A percentile compares a stretch with the other conserved stretches of the same genome.
phyloP scores from a whole-genome alignment of 495 filamentous ascomycete genomes.

The Tuber melanosporum region DNA sequence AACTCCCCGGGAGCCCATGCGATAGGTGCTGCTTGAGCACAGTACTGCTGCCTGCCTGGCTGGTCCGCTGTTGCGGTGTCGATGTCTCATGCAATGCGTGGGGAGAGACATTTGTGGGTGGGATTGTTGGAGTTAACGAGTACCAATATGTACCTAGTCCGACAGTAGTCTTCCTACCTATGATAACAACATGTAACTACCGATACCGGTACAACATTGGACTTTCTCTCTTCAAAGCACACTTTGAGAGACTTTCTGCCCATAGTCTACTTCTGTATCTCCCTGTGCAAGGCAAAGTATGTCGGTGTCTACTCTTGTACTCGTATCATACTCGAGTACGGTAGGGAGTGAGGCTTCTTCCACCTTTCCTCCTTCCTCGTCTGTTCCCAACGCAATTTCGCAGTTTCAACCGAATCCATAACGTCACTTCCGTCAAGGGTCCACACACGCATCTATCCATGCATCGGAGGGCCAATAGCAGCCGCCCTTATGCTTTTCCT shows the following conservation, averaged over 20 bases:
- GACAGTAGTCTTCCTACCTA: background rate
- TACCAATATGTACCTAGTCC: background rate
- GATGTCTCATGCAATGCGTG: slow-evolving; percentile 28
- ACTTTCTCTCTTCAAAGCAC: background rate
- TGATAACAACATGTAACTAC: background rate
- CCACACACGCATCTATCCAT: slow-evolving; percentile 29
- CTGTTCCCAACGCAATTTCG: slow-evolving; percentile 31
- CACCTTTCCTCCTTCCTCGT: background rate
- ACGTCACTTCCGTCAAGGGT: slow-evolving; percentile 40
- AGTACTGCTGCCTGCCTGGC: slow-evolving; percentile 18
- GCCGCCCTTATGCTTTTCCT: slow-evolving; percentile 24
- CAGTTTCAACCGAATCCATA: slow-evolving; percentile 38
- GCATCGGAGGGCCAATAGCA: slow-evolving; percentile 31
- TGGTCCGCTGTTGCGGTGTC: slow-evolving; percentile 31
- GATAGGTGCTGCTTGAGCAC: background rate
- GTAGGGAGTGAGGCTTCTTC: background rate
- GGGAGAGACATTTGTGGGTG: background rate
- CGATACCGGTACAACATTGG: background rate
- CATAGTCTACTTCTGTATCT: background rate
- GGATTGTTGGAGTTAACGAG: background rate
- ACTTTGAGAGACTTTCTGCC: background rate
- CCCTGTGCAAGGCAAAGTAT: background rate
- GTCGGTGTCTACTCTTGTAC: background rate
- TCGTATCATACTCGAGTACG: too few relatives aligned
- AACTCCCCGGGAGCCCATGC: slow-evolving; percentile 26